Evolutionary conservation across 1,284 basidiomycete species (phyloP).

Genomic region (Golubevia sp.): DNA sequence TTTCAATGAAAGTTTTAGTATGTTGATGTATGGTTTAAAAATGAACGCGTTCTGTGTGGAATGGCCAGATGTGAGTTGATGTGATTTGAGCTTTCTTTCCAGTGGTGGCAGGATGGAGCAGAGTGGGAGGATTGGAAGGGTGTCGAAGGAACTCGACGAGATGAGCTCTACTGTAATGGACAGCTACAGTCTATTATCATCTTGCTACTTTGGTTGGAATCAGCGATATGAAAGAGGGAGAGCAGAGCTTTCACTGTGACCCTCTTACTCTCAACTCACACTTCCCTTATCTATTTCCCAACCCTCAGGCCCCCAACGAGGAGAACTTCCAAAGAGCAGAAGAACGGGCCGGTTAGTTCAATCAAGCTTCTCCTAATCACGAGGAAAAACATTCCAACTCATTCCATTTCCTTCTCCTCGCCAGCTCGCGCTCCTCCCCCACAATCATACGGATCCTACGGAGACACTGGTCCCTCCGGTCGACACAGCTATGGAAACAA

Average conservation of each 20-base stretch:
- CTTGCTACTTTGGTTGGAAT: no score
- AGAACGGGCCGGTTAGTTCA: slow-evolving; percentile 20
- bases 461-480: background rate
- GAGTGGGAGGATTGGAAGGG: background rate
- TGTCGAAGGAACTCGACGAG: no score
- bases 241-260: no score
- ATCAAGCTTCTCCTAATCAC: background rate
- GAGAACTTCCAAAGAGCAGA: slow-evolving; percentile 44
- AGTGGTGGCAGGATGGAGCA: background rate
- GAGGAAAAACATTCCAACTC: background rate
- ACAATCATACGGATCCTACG: background rate
- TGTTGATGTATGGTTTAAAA: slow-evolving; percentile 86
- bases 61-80: slow-evolving; percentile 76
- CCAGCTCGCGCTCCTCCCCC: background rate
- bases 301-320: slow-evolving; percentile 26
- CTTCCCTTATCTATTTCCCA: no score
- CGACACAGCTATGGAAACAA: slow-evolving; percentile 10
- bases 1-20: slow-evolving; percentile 92
- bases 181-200: no score
- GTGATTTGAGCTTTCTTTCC: background rate
- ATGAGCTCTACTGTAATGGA: no score
- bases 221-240: no score
- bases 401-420: background rate
- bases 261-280: no score
- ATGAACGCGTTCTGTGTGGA: slow-evolving; percentile 93